phyloP scores from a whole-genome alignment of 306 rosid genomes.

The Trifolium repens region DNA sequence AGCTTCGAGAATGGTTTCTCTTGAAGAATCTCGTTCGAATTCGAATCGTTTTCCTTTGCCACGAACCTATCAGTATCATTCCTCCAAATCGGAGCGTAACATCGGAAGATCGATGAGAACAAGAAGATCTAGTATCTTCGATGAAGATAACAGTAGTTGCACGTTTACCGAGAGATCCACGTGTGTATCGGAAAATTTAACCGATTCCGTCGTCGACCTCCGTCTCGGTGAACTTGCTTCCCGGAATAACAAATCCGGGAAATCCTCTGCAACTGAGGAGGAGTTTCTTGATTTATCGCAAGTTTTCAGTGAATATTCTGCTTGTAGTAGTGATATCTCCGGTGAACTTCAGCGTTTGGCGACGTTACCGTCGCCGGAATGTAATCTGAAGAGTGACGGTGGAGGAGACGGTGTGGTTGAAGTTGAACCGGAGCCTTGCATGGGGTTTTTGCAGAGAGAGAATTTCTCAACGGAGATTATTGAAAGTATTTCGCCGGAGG shows the following conservation, averaged over 20 bases:
- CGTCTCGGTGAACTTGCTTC: slow-evolving; percentile 86
- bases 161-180: slow-evolving; percentile 57
- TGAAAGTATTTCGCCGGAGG: slow-evolving; percentile 98
- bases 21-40: slow-evolving; percentile 69
- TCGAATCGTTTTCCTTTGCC: slow-evolving; percentile 64
- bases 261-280: slow-evolving; percentile 52
- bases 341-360: slow-evolving; percentile 92
- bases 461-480: slow-evolving; percentile 91
- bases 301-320: slow-evolving; percentile 86
- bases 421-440: slow-evolving; percentile 76
- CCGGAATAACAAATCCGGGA: slow-evolving; percentile 51
- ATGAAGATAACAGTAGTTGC: slow-evolving; percentile 52
- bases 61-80: slow-evolving; percentile 55
- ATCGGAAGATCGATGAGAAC: slow-evolving; percentile 95
- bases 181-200: slow-evolving; percentile 65
- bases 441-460: slow-evolving; percentile 85
- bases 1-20: slow-evolving; percentile 72
- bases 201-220: slow-evolving; percentile 88
- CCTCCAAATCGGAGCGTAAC: slow-evolving; percentile 57
- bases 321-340: slow-evolving; percentile 91
- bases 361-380: slow-evolving; percentile 62
- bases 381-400: slow-evolving; percentile 35
- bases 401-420: background rate
- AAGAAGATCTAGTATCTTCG: slow-evolving; percentile 72
- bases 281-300: slow-evolving; percentile 84